Conservation (phyloP, 441 rosid species). For the Oxalis stricta region DNA sequence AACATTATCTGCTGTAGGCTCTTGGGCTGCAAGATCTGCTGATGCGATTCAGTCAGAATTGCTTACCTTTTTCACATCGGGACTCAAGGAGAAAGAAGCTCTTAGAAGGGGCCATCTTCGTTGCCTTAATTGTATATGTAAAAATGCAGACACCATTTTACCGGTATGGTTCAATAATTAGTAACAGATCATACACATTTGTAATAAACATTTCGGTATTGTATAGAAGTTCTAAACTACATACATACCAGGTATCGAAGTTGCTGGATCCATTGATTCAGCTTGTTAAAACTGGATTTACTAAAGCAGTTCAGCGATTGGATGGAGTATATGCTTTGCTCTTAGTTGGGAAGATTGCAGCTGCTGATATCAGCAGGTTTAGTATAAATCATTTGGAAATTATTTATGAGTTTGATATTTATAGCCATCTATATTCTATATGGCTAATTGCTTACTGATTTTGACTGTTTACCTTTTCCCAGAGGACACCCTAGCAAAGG, state of each 20-base stretch:
- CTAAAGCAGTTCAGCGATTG: conserved; percentile 84
- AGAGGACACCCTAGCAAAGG: conserved; percentile 87
- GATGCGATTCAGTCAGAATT: conserved; percentile 58
- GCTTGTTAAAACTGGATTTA: conserved; percentile 85
- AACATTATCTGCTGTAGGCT: conserved; percentile 53
- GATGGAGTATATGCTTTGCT: conserved; percentile 91
- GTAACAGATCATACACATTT: neutral
- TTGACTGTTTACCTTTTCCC: conserved; percentile 11
- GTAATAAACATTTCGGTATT: no score
- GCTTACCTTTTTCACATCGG: conserved; percentile 59
- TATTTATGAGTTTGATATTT: conserved; percentile 1
- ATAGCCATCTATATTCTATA: neutral
- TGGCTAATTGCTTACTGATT: conserved; percentile 4
- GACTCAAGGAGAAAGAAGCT: conserved; percentile 90
- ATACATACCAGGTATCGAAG: conserved; percentile 50
- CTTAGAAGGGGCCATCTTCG: conserved; percentile 94
- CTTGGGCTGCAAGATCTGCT: conserved; percentile 68
- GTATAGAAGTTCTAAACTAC: conserved; percentile 7
- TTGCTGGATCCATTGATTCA: conserved; percentile 80
- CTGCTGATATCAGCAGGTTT: conserved; percentile 86
- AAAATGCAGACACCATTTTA: conserved; percentile 51
- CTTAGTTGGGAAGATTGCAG: conserved; percentile 70
- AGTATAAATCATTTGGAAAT: neutral
- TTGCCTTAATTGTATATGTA: conserved; percentile 48
- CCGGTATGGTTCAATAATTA: conserved; percentile 51